These are phyloP conservation scores for Solanum hybrid DNA, from an alignment of 305 asterid genomes.

Conservation along the genomic window DNA sequence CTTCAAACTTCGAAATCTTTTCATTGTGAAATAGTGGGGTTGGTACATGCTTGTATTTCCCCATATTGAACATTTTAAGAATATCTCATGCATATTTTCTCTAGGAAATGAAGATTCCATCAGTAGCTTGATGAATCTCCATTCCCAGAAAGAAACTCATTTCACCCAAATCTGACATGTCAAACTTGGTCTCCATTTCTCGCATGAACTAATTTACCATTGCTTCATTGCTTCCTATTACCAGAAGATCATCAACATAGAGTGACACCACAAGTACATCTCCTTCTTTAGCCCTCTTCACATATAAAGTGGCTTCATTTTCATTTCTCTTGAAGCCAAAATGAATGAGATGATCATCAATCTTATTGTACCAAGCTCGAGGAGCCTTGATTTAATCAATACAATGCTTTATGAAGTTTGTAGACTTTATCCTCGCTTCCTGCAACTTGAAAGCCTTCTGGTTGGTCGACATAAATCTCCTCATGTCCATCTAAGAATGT, in stretches of 20 bases:
- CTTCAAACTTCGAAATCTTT: not conserved
- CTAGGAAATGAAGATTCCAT: not conserved
- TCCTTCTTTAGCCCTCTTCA: not conserved
- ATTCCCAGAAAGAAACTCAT: not conserved
- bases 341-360: not conserved
- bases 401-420: not conserved
- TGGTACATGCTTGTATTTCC: not conserved
- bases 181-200: not conserved
- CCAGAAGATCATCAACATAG: not conserved
- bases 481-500: not conserved
- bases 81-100: not conserved
- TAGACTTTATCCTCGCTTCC: not conserved
- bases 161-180: not conserved
- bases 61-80: not conserved
- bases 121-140: not conserved
- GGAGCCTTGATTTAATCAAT: not conserved
- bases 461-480: not conserved
- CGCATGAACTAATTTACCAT: not conserved
- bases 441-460: not conserved
- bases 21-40: not conserved
- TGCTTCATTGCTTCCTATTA: not conserved
- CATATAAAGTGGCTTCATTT: not conserved
- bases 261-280: not conserved
- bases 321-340: not conserved
- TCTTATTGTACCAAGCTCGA: not conserved